Evolutionary conservation across 2,329 filamentous ascomycete species (phyloP), one percentile per base, ranked within the genome.

Genomic region (Graphilbum fragrans): DNA sequence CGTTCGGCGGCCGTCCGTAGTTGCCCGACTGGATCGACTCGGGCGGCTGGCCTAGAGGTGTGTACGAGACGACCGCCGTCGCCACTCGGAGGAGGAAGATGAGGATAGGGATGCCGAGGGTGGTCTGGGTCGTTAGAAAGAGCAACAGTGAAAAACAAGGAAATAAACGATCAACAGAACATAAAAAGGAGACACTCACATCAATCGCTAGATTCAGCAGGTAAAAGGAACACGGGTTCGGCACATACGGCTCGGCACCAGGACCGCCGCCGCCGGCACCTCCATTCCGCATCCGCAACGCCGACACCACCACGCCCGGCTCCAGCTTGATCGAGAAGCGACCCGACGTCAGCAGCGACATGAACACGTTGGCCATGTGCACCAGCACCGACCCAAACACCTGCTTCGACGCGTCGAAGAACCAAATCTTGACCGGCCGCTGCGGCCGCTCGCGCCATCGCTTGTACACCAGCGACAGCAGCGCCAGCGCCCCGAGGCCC

Each of bases 201-300:
- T 98, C 92, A 49, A 98, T 95, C 35, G 77, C 90, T 43, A 98
- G 62, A 57, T 98, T 98, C 52, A 98, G 68, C 21, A 98, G 64
- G 58, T 98, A 98, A 56, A 94, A 96, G 2, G 87, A 94, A 65
- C 92, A 98, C 10, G 92, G 92, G 52, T 98, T 98, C 8, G 92
- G 88, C 45, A 70, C 68, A 50, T 84, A 84, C 3, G 63, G 63
- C 8, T 70, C 69, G 36, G 73, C 68, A 11, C 63, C n/a, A n/a
- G n/a, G n/a, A n/a, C n/a, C n/a, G n/a, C 62, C 62, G 20, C 45
- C 60, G 58, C 42, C 55, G 55, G n/a, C 66, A n/a, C n/a, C n/a
- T 47, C 41, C 59, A 56, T 45, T 50, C 61, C 22, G 29, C 19
- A 7, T 11, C 35, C 16, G 56, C 52, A 29, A 45, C 43, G 58